Evolutionary conservation across 208 protist species (phyloP), one percentile per base, ranked within the genome.

Genomic region (Angomonas desouzai): DNA sequence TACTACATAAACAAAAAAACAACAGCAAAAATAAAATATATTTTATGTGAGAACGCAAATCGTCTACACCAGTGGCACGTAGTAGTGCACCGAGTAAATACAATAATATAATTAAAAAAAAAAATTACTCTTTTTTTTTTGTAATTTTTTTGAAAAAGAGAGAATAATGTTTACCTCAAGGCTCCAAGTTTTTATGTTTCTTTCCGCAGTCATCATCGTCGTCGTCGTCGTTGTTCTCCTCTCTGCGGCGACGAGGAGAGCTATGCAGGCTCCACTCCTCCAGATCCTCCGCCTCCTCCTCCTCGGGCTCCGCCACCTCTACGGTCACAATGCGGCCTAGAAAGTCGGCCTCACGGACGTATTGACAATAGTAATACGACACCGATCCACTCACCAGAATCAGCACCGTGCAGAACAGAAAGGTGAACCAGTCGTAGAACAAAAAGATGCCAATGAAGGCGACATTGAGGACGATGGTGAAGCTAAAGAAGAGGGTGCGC

Each of bases 251-350:
- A 13, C 36, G 36, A 13, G 13, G 36, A 13, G 36, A 40, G 36
- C 36, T 40, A 40, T 40, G 36, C 36, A 40, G 13, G 36, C 36
- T 40, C 36, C 36, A 40, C 13, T 40, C 36, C 36, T 40, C 36
- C 36, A 57, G 29, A 23, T 57, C 22, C 25, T 4, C 16, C 11
- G 4, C 51, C 20, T 57, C 51, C 20, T 53, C 48, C 48, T 53
- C 48, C 20, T 9, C 48, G 11, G 20, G 7, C 48, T 53, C 48
- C 9, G 48, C 18, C 20, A 4, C 13, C 40, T 64, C 36, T 48
- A 2, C 70, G 0, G 83, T 87, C 6, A 93, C 81, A 9, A 93
- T 71, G n/a, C 73, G 66, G 18, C 87, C 87, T 53, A 75, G 55
- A 51, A 90, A 93, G 4, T 85, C 81, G 7, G 77, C 48, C 3